Evolutionary conservation across 225 moss, liverwort and hornwort genomes (phyloP).

Genomic region (Polytrichum commune): DNA sequence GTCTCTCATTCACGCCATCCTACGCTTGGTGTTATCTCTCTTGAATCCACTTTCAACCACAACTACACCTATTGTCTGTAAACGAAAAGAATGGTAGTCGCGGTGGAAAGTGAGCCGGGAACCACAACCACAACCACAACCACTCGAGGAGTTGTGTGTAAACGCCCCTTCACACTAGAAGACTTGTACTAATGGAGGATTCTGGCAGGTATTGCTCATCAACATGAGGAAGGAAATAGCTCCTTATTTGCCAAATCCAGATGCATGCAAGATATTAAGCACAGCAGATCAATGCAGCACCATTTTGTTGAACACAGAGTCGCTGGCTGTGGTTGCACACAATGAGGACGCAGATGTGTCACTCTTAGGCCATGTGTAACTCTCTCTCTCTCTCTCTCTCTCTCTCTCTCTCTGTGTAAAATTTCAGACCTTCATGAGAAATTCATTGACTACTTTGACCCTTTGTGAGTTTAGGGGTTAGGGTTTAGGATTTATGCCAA

Average conservation of each 20-base stretch:
- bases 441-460: no score
- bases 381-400: neutral
- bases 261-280: slow-evolving; percentile 16
- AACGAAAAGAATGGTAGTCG: no score
- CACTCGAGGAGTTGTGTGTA: no score
- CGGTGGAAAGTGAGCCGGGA: neutral
- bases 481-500: no score
- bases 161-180: neutral
- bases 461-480: no score
- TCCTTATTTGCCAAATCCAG: slow-evolving; percentile 51
- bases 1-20: no score
- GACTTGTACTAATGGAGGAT: neutral
- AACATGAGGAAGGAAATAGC: slow-evolving; percentile 72
- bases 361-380: slow-evolving; percentile 58
- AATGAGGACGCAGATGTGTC: slow-evolving; percentile 78
- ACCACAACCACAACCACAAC: neutral
- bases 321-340: slow-evolving; percentile 66
- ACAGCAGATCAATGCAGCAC: slow-evolving; percentile 79
- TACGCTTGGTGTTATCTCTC: no score
- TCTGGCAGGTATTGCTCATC: slow-evolving; percentile 48
- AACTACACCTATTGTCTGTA: no score
- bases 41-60: no score
- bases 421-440: no score
- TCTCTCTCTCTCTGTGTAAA: neutral
- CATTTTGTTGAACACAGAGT: slow-evolving; percentile 54